Evolutionary conservation across 176 grass and related monocot genomes (phyloP).

Genomic region (Pharus latifolius): DNA sequence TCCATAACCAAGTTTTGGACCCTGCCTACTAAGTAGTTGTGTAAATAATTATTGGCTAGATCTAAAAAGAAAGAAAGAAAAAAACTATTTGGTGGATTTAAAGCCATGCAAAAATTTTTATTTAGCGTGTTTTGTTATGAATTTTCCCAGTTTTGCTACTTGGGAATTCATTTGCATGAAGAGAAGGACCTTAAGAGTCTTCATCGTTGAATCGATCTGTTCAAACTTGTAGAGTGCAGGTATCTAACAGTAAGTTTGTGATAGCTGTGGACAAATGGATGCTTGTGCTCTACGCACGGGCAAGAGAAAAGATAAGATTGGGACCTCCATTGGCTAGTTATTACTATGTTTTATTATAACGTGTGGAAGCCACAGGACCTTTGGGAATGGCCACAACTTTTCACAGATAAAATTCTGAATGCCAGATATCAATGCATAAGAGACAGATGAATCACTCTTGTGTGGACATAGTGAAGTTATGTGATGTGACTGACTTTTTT

Average conservation of each 20-base stretch:
- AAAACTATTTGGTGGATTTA: background rate
- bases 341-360: slow-evolving; percentile 14
- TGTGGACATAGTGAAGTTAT: slow-evolving; percentile 1
- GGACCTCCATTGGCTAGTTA: slow-evolving; percentile 2
- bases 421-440: slow-evolving; percentile 3
- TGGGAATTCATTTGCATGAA: background rate
- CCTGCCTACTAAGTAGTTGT: background rate
- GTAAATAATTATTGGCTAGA: background rate
- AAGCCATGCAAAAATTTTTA: background rate
- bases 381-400: slow-evolving; percentile 35
- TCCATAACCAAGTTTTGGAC: too few relatives aligned
- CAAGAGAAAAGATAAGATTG: slow-evolving; percentile 19
- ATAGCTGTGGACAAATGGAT: slow-evolving; percentile 11
- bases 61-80: too few relatives aligned
- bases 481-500: background rate
- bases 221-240: background rate
- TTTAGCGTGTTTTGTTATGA: background rate
- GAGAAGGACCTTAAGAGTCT: background rate
- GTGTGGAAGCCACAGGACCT: slow-evolving; percentile 18
- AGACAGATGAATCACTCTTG: slow-evolving; percentile 10
- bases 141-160: background rate
- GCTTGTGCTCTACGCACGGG: slow-evolving; percentile 1
- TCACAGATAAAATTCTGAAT: slow-evolving; percentile 15
- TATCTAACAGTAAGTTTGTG: background rate
- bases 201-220: background rate